phyloP scores from a whole-genome alignment of 2,329 filamentous ascomycete species.

The Phaeosphaeriaceae sp. region DNA sequence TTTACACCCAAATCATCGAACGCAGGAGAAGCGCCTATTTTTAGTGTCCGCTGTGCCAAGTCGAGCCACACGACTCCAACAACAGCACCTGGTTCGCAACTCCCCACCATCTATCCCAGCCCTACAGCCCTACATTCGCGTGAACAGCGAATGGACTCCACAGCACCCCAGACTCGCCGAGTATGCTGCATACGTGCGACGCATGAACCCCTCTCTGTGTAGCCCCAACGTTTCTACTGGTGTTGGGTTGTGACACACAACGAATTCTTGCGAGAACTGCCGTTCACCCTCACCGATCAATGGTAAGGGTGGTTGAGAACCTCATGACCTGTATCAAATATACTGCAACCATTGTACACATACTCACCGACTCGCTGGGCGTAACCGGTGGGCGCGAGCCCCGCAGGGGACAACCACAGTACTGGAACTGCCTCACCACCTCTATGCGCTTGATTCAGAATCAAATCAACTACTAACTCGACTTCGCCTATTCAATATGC shows the following conservation, averaged over 20 bases:
- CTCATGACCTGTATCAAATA: slow-evolving; percentile 11
- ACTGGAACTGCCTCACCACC: slow-evolving; percentile 7
- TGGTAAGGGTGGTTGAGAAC: slow-evolving; percentile 6
- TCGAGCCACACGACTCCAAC: slow-evolving; percentile 24
- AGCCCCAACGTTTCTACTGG: slow-evolving; percentile 15
- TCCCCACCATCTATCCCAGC: slow-evolving; percentile 13
- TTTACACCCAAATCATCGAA: slow-evolving; percentile 11
- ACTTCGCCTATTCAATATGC: slow-evolving; percentile 4
- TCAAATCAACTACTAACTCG: slow-evolving; percentile 7
- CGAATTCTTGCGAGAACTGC: slow-evolving; percentile 18
- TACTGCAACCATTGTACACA: slow-evolving; percentile 5
- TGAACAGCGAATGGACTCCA: slow-evolving; percentile 10
- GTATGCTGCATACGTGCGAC: slow-evolving; percentile 14
- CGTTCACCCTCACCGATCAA: slow-evolving; percentile 17
- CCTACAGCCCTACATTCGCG: slow-evolving; percentile 35
- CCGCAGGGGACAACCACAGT: slow-evolving; percentile 18
- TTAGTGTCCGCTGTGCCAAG: slow-evolving; percentile 27
- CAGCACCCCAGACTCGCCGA: slow-evolving; percentile 5
- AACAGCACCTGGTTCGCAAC: slow-evolving; percentile 16
- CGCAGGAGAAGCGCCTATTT: slow-evolving; percentile 29
- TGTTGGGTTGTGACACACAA: slow-evolving; percentile 13
- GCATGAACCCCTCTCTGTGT: slow-evolving; percentile 23
- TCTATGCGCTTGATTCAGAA: neutral
- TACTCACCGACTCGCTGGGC: slow-evolving; percentile 21
- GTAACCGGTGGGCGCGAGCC: slow-evolving; percentile 12